phyloP scores from a whole-genome alignment of 768 basidiomycete species.

The Harrya chromipes region DNA sequence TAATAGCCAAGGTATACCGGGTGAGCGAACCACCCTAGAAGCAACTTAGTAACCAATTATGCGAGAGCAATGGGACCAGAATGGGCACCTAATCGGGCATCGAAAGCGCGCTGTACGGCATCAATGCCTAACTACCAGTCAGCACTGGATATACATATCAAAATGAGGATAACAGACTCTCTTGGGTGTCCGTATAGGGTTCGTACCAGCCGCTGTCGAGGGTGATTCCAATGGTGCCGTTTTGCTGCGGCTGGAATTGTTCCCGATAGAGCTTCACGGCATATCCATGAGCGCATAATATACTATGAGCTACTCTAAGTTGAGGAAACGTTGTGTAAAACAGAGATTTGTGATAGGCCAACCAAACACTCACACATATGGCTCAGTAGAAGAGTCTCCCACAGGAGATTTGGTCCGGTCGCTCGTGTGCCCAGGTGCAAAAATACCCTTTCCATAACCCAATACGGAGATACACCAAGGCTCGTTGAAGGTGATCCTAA shows the following conservation, averaged over 20 bases:
- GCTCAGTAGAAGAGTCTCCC: constrained; percentile 65
- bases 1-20: constrained; percentile 75
- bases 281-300: constrained; percentile 70
- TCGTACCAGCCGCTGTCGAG: constrained; percentile 76
- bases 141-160: neutral
- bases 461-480: constrained; percentile 71
- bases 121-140: constrained; percentile 47
- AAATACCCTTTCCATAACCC: constrained; percentile 70
- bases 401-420: constrained; percentile 59
- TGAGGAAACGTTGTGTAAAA: neutral
- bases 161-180: constrained; percentile 41
- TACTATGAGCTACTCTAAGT: constrained; percentile 60
- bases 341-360: neutral
- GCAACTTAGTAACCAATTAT: neutral
- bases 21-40: constrained; percentile 64
- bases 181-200: constrained; percentile 66
- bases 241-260: constrained; percentile 59
- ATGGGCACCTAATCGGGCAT: constrained; percentile 62
- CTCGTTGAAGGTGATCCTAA: constrained; percentile 77
- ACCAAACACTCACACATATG: constrained; percentile 56
- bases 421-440: constrained; percentile 71
- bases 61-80: too few species aligned
- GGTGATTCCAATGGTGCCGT: constrained; percentile 74
- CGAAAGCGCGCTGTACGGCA: constrained; percentile 71
- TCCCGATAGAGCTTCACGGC: constrained; percentile 69